Evolutionary conservation across 2,329 filamentous ascomycete genomes (phyloP).

Genomic region (Cladobotryum mycophilum): DNA sequence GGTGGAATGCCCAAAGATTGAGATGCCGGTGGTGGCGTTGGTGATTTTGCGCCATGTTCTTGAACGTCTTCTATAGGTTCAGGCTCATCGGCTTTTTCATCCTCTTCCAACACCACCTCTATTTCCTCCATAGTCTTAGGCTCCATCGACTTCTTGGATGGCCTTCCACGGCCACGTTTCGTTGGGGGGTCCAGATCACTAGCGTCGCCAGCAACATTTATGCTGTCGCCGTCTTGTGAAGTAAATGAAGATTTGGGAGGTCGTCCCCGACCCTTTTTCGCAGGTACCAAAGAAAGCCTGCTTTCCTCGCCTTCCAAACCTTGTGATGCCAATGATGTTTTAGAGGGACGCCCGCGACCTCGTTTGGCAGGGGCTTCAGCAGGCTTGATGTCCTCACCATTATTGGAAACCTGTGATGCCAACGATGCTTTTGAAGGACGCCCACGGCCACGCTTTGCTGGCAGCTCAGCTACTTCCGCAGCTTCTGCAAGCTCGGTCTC

Average conservation of each 20-base stretch:
- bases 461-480: slow-evolving; percentile 5
- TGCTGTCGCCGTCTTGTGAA: slow-evolving; percentile 11
- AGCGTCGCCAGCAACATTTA: slow-evolving; percentile 3
- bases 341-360: slow-evolving; percentile 26
- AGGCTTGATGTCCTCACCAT: slow-evolving; percentile 6
- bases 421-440: slow-evolving; percentile 27
- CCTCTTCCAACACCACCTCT: too few species aligned
- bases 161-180: slow-evolving; percentile 5
- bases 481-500: slow-evolving; percentile 7
- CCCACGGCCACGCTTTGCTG: slow-evolving; percentile 25
- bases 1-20: slow-evolving; percentile 25
- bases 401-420: slow-evolving; percentile 19
- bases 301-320: slow-evolving; percentile 16
- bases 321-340: slow-evolving; percentile 23
- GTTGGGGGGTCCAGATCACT: not conserved
- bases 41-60: slow-evolving; percentile 1
- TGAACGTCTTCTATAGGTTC: slow-evolving; percentile 16
- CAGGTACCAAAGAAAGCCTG: slow-evolving; percentile 16
- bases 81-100: too few species aligned
- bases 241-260: slow-evolving; percentile 27
- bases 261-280: slow-evolving; percentile 25
- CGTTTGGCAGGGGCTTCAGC: slow-evolving; percentile 20
- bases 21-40: too few species aligned
- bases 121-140: not conserved
- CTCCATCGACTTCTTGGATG: slow-evolving; percentile 24